Percentiles rank a stretch among this genome's conserved stretches.
phyloP scores from a whole-genome alignment of 257 asterid species.

The Solanum okadae region DNA sequence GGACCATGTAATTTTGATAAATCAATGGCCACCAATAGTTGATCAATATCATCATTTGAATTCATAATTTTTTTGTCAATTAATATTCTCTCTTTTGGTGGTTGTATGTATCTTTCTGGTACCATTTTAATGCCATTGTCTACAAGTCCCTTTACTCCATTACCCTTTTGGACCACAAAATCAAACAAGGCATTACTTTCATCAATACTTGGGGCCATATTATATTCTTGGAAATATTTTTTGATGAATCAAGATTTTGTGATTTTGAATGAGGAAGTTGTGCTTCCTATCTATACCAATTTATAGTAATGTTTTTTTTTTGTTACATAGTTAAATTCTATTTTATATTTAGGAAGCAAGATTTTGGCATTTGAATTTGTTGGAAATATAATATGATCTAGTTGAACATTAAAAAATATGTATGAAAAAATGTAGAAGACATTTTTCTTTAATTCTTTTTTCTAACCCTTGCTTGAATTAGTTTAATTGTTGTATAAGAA shows the following conservation, averaged over 20 bases:
- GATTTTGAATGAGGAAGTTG: neutral
- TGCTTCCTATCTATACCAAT: neutral
- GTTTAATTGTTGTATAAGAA: neutral
- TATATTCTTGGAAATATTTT: neutral
- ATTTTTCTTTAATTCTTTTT: neutral
- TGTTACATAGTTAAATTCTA: neutral
- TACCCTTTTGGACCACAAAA: slow-evolving; percentile 21
- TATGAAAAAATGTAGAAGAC: neutral
- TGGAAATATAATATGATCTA: neutral
- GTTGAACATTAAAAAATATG: neutral
- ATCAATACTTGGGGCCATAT: slow-evolving; percentile 14
- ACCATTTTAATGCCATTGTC: slow-evolving; percentile 18
- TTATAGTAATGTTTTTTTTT: neutral
- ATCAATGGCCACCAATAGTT: slow-evolving; percentile 12
- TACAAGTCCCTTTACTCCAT: slow-evolving; percentile 26
- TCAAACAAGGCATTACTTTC: slow-evolving; percentile 10
- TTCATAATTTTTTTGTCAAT: neutral
- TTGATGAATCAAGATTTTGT: neutral
- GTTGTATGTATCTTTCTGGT: slow-evolving; percentile 19
- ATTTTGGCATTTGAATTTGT: neutral
- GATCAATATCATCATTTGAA: neutral
- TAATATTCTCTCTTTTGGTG: slow-evolving; percentile 13
- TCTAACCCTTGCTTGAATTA: neutral
- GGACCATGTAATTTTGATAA: slow-evolving; percentile 20
- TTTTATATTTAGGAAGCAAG: neutral